Evolutionary conservation across 139 green algal genomes (phyloP), one percentile per base, ranked within the genome.

Genomic region (Micromonas pusilla): DNA sequence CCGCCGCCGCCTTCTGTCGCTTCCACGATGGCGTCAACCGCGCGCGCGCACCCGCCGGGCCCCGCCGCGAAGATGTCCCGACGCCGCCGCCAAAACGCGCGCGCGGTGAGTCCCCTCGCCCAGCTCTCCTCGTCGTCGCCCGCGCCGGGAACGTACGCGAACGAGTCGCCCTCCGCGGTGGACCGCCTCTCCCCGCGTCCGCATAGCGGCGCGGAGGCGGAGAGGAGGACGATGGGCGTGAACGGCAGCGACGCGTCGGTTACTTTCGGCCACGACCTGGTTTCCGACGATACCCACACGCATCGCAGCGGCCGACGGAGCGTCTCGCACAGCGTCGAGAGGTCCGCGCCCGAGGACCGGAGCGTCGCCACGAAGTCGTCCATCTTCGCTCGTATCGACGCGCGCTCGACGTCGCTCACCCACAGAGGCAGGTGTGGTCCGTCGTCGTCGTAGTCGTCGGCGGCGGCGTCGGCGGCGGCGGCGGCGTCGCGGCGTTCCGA

Each of bases 51-150:
- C 16, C 78, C 83, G 2, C 28, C 60, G 0, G 85, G 83, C 0
- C 89, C 87, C 2, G 86, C 85, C 9, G 66, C 63, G 45, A 93
- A 73, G 80, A 93, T 84, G 39, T 76, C 60, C 28, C 79, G 37
- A 9, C 9, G 6, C 19, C 70, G 31, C 39, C 9, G n/a, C 26
- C 33, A 26, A 31, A 70, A 78, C 13, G 45, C 16, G 19, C 31
- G 6, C 1, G 72, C 3, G 5, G 72, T 78, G 1, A 78, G 33
- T 31, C 53, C 72, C 1, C 53, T 36, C 20, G 54, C 52, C 94
- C 94, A 98, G 54, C 80, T 92, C 84, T 98, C 95, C 85, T 99
- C 93, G 70, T 99, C 95, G 79, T 99, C 95, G 0, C 87, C 95
- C 0, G 93, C 95, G 0, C 95, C 94, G 0, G 90, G 86, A 45